Base-by-base conservation (phyloP, 257 asterid genomes). In the Dorcoceras hygrometricum region DNA sequence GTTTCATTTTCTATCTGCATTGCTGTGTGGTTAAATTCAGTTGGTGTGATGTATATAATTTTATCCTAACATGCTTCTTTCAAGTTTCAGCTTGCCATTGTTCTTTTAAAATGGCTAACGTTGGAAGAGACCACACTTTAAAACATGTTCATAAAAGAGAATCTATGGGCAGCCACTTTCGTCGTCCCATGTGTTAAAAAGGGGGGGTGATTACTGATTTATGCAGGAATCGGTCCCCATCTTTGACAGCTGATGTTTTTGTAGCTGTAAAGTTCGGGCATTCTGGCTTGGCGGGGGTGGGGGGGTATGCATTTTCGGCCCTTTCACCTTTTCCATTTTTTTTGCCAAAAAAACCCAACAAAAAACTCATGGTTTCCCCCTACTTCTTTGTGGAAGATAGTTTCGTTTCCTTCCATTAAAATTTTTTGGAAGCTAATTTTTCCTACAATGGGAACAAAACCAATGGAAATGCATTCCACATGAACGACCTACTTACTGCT, bases 211-310 rank as follows among this genome's bases (percentile, higher is more conserved):
- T n/a, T n/a, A n/a, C n/a, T n/a, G n/a, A n/a, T 8, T 11, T 53
- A 48, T 23, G 20, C 36, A 57, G 36, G 67, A 51, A 46, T 34
- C 58, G 70, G 71, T 68, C 74, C 77, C 73, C 55, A 24, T 50
- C 34, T 66, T 34, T 27, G 51, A 50, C 46, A 66, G 23, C 27
- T 32, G 75, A 63, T 66, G 61, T 65, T 69, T 68, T 34, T 72
- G 31, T 59, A 71, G 85, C 85, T 80, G 82, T 80, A 74, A 80
- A 77, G 82, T 60, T 70, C 26, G 26, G 68, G 54, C 20, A 29
- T 20, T 53, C 32, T 23, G 60, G 19, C 34, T 9, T 28, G 4
- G 4, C 6, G 59, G 48, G 51, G 31, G 9, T 28, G 4, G 4
- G 31, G 59, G 48, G 51, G 31, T 9, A 4, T 59, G 22, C 61